Percentiles rank a stretch among this genome's conserved stretches.
These are phyloP conservation scores for Halophytophthora polymorphica DNA, from an alignment of 352 stramenopile species.

Conservation along the genomic window DNA sequence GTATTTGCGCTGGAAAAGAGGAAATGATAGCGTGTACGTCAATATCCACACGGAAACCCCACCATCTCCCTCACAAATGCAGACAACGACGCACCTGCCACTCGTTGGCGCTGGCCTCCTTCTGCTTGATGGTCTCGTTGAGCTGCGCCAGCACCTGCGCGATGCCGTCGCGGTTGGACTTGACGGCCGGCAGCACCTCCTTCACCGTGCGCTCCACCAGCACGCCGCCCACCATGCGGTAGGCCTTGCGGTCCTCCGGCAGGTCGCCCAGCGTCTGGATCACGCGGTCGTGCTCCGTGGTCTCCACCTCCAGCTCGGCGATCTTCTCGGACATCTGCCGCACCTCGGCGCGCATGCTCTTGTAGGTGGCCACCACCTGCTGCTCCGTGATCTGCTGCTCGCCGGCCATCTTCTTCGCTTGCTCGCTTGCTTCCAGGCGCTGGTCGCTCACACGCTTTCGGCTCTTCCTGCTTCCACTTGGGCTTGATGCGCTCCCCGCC, in stretches of 20 bases:
- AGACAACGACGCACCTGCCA: slow-evolving; percentile 50
- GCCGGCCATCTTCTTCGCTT: slow-evolving; percentile 34
- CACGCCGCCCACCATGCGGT: slow-evolving; percentile 94
- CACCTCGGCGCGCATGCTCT: slow-evolving; percentile 79
- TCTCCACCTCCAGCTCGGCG: slow-evolving; percentile 81
- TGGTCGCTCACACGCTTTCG: no score
- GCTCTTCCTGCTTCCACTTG: slow-evolving; percentile 4
- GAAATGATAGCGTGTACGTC: no score
- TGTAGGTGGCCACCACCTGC: slow-evolving; percentile 86
- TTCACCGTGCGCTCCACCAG: slow-evolving; percentile 95
- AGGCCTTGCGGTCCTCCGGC: slow-evolving; percentile 84
- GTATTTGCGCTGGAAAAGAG: slow-evolving; percentile 60
- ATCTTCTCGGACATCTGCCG: slow-evolving; percentile 85
- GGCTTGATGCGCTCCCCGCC: background rate
- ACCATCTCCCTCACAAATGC: background rate
- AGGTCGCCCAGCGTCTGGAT: slow-evolving; percentile 77
- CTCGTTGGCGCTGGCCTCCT: slow-evolving; percentile 78
- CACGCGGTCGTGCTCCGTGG: slow-evolving; percentile 80
- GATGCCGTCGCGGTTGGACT: slow-evolving; percentile 76
- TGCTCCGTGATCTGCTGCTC: slow-evolving; percentile 75
- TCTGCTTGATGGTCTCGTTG: slow-evolving; percentile 79
- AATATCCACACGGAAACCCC: slow-evolving; percentile 1
- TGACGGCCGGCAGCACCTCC: slow-evolving; percentile 93
- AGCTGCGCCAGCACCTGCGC: slow-evolving; percentile 72
- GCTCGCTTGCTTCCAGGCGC: no score